Evolutionary conservation across 2,329 filamentous ascomycete species (phyloP).

Genomic region (Colletotrichum sublineola): DNA sequence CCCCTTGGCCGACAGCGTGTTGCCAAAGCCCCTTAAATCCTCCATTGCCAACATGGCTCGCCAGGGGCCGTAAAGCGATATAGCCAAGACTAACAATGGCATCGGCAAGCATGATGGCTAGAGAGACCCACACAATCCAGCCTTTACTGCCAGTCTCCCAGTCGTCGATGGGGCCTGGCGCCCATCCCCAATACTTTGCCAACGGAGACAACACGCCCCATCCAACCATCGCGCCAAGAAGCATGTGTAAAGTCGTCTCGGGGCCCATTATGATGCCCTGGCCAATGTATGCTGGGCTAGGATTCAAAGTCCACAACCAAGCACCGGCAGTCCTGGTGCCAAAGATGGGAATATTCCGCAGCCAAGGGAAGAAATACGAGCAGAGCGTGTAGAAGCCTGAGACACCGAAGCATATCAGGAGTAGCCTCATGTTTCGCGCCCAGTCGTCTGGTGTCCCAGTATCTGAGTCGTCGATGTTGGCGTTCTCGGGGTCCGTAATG

Average conservation of each 20-base stretch:
- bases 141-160: constrained; percentile 96
- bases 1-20: background rate
- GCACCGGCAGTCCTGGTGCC: constrained; percentile 78
- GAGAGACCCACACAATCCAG: constrained; percentile 97
- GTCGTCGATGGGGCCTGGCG: constrained; percentile 85
- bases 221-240: constrained; percentile 87
- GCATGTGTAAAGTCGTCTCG: constrained; percentile 94
- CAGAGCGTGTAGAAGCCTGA: constrained; percentile 80
- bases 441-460: constrained; percentile 48
- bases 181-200: constrained; percentile 89
- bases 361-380: constrained; percentile 89
- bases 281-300: constrained; percentile 95
- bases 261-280: constrained; percentile 99
- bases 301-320: constrained; percentile 97
- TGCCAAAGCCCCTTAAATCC: constrained; percentile 16
- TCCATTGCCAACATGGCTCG: background rate
- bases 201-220: constrained; percentile 93
- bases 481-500: constrained; percentile 21
- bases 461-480: constrained; percentile 12
- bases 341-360: constrained; percentile 90
- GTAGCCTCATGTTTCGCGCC: constrained; percentile 64
- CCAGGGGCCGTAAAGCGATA: constrained; percentile 75
- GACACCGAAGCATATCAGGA: constrained; percentile 69
- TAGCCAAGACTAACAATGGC: constrained; percentile 89
- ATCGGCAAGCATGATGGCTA: constrained; percentile 97